Base-by-base conservation (phyloP, 192 early-diverging fungal species). In the Allomyces arbusculus region DNA sequence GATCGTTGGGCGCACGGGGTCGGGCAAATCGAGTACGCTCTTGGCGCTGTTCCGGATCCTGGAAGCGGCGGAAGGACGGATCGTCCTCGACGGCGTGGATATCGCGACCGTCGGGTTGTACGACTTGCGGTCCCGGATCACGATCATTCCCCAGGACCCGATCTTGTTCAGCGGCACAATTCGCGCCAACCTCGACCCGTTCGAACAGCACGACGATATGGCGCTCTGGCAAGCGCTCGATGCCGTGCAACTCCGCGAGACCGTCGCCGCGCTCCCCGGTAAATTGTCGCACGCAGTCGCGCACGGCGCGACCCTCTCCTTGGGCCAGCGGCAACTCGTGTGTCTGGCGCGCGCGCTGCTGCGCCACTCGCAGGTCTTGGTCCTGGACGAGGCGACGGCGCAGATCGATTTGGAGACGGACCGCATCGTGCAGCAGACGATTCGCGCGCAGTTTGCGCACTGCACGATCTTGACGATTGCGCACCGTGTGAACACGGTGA, bases 351-450 rank as follows among this genome's bases (percentile, higher is more conserved):
- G 87, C 4, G 83, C 80, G 1, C 67, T 86, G 28, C 72, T 86
- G 20, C 73, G 71, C 24, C 69, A 73, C 45, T 67, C 77, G 40
- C 72, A 67, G 24, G 79, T 90, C 12, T 68, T 90, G 1, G 70
- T 91, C 0, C 68, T 90, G 0, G 89, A 90, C 66, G 89, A 95
- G 68, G 91, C 90, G 3, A 91, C 89, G 0, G 90, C 91, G 12
- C 50, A 58, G 50, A 58, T 58, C 20, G 50, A 58, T 16, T 14
- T 80, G 45, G 76, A 78, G n/a, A 83, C 82, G 4, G 86, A 87
- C 64, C 65, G 69, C 24, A 65, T 83, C 64, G 88, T 94, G 62
- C 89, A 89, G 67, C 72, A 77, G 28, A 77, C 85, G 22, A 79
- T 89, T 24, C 77, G 78, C 4, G 72, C 69, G 9, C 71, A 83